These are phyloP conservation scores for Euryodendron excelsum DNA, from an alignment of 148 eudicot species.

Conservation along the genomic window DNA sequence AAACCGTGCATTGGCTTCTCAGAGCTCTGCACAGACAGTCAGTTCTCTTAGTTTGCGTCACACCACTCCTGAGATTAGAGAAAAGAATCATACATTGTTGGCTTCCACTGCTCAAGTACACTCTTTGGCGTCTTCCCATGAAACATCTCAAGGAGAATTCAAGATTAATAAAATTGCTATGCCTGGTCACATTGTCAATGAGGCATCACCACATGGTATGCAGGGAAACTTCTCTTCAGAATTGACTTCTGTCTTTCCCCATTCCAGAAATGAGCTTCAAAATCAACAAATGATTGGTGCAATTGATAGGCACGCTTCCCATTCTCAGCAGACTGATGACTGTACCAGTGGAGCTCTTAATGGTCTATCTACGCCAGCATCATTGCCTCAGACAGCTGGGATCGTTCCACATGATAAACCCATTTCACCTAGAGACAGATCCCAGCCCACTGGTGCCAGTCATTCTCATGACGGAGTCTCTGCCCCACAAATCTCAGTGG, in stretches of 20 bases:
- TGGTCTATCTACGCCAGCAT: conserved; percentile 22
- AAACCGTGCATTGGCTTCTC: conserved; percentile 38
- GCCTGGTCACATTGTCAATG: conserved; percentile 28
- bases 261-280: conserved; percentile 42
- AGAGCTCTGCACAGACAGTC: conserved; percentile 34
- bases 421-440: conserved; percentile 33
- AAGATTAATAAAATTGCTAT: conserved; percentile 30
- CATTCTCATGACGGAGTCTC: conserved; percentile 32
- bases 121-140: conserved; percentile 36
- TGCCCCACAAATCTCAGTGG: conserved; percentile 29
- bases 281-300: conserved; percentile 43
- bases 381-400: conserved; percentile 24
- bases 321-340: no score
- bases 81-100: conserved; percentile 43
- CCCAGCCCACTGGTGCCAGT: conserved; percentile 19
- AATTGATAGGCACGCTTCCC: no score
- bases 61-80: conserved; percentile 37
- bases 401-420: conserved; percentile 17
- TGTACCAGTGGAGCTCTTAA: conserved; percentile 19
- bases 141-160: conserved; percentile 35
- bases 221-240: conserved; percentile 43
- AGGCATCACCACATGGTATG: conserved; percentile 26
- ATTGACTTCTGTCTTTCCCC: conserved; percentile 37
- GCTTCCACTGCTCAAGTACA: conserved; percentile 37
- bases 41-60: conserved; percentile 37